Evolutionary conservation across 352 stramenopile genomes (phyloP), one percentile per base, ranked within the genome.

Genomic region (Pythium graminicola): DNA sequence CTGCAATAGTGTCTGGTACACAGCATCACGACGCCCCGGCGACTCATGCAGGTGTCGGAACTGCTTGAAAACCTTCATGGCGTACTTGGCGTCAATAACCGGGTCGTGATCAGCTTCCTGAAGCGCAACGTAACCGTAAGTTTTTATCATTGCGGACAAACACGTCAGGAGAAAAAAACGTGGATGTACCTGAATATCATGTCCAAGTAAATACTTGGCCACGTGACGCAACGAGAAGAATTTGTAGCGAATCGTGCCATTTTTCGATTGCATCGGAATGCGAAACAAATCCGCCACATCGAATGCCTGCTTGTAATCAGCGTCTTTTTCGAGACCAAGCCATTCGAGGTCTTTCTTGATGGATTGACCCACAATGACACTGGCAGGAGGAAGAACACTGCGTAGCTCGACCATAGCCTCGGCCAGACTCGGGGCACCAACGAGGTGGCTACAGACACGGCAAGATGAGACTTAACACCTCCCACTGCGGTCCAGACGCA

Each of bases 271-370:
- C 72, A 87, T 85, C 0, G 80, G 81, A 22, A 92, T 73, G 14
- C 83, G 76, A 59, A 95, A 95, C 6, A 95, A 66, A 28, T 89
- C 76, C 2, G 80, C 83, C 2, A 95, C 81, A 42, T 95, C 81
- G 20, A 94, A 90, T 53, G 86, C 81, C 19, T 73, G 65, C 57
- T 80, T 84, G 77, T 95, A 97, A 57, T 97, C 86, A 6, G 57
- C 69, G 8, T 76, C 80, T 33, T 88, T 78, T 54, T 88, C 67
- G 36, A 97, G 71, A 13, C 64, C 73, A 17, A 96, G 78, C 89
- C 89, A 97, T 38, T 94, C 79, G 11, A 96, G 70, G 59, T 97
- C 89, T 52, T 97, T 95, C 69, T 95, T 86, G 50, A 97, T 96
- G 22, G 82, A 92, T 60, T 97, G 89, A 9, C 89, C 89, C 35